Percentiles rank a stretch among this genome's conserved stretches.
Conservation (phyloP, 257 asterid genomes). For the Rhazya stricta region DNA sequence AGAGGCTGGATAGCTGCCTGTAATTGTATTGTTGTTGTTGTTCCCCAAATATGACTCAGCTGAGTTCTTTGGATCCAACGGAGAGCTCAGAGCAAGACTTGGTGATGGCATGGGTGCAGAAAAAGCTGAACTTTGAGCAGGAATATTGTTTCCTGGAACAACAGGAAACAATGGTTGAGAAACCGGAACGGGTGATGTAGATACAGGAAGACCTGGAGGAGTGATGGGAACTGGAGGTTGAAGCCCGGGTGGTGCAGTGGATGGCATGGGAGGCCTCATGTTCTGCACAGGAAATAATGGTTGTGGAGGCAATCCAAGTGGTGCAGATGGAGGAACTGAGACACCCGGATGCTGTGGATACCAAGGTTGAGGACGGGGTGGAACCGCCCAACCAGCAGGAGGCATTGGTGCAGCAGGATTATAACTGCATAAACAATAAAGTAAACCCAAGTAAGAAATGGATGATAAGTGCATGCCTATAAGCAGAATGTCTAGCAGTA, state of each 20-base stretch:
- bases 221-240: constrained; percentile 45
- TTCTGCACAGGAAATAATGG: constrained; percentile 89
- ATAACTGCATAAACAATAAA: constrained; percentile 44
- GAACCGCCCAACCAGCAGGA: constrained; percentile 60
- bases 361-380: constrained; percentile 78
- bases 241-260: constrained; percentile 39
- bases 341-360: constrained; percentile 62
- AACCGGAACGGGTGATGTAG: constrained; percentile 42
- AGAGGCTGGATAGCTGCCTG: constrained; percentile 34
- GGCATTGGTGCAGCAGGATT: constrained; percentile 58
- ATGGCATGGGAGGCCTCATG: constrained; percentile 46
- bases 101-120: constrained; percentile 44
- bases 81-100: constrained; percentile 35
- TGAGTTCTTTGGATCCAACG: constrained; percentile 34
- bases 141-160: constrained; percentile 41
- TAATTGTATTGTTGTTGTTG: constrained; percentile 26
- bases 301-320: constrained; percentile 61
- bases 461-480: not conserved
- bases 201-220: constrained; percentile 66
- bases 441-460: constrained; percentile 14
- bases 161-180: constrained; percentile 86
- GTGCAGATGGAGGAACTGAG: constrained; percentile 59
- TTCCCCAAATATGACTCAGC: constrained; percentile 34
- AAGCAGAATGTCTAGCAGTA: not conserved
- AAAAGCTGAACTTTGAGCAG: constrained; percentile 50